phyloP scores from a whole-genome alignment of 345 rosid species.

The Hibiscus syriacus region DNA sequence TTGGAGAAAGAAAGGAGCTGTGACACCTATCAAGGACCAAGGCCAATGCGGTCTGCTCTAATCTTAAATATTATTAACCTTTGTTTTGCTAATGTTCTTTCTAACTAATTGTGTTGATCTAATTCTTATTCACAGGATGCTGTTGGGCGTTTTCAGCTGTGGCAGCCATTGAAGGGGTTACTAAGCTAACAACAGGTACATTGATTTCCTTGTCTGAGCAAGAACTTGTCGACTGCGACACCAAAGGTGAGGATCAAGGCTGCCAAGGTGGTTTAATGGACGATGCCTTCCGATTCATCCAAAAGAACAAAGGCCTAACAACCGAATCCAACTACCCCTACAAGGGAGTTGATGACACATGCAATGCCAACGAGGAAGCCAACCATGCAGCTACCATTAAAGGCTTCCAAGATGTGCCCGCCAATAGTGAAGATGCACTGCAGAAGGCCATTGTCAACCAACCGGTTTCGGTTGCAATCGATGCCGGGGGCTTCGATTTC shows the following conservation, averaged over 20 bases:
- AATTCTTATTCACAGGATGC: slow-evolving; percentile 13
- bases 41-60: too few relatives aligned
- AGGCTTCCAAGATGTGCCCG: slow-evolving; percentile 16
- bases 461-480: slow-evolving; percentile 30
- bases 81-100: too few relatives aligned
- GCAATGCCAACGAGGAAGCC: slow-evolving; percentile 55
- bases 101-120: too few relatives aligned
- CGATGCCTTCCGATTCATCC: slow-evolving; percentile 71
- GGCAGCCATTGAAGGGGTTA: slow-evolving; percentile 40
- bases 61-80: too few relatives aligned
- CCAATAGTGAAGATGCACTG: slow-evolving; percentile 25
- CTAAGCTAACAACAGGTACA: slow-evolving; percentile 20
- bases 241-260: slow-evolving; percentile 28
- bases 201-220: slow-evolving; percentile 28
- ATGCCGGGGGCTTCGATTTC: slow-evolving; percentile 14
- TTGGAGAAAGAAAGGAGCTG: too few relatives aligned
- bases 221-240: slow-evolving; percentile 36
- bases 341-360: slow-evolving; percentile 42
- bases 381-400: too few relatives aligned
- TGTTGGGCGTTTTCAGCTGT: slow-evolving; percentile 49
- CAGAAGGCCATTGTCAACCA: slow-evolving; percentile 16
- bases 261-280: slow-evolving; percentile 79
- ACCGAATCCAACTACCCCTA: slow-evolving; percentile 72
- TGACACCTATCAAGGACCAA: too few relatives aligned
- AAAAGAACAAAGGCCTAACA: slow-evolving; percentile 76